Base-by-base conservation (phyloP, 176 grass and related monocot genomes). In the Avena eriantha region DNA sequence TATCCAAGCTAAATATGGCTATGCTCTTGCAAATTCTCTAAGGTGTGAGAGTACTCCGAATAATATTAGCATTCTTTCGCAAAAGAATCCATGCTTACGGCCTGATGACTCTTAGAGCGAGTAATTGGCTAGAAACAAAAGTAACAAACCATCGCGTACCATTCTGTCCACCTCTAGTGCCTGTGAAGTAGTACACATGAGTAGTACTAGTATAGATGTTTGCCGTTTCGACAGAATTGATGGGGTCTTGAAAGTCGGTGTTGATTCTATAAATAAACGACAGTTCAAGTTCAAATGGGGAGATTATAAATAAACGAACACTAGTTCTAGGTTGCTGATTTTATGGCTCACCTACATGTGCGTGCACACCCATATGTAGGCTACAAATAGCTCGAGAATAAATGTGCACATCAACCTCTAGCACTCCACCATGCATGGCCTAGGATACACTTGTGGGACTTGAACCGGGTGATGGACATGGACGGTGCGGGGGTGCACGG, bases 361-460 rank as follows among this genome's bases (percentile, higher is more conserved):
- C 47, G 56, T 76, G 34, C 56, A 69, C 55, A 69, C 26, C 66
- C 29, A 29, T 29, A 29, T 29, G 29, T 76, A 36, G 77, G 13
- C 45, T 50, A 75, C 72, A 75, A 5, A 85, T 81, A 50, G 22
- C 34, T 77, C 19, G 41, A 56, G 65, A 88, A 84, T 84, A 50
- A 88, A 88, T 79, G 67, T 63, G 69, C 56, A 41, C 82, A 76
- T 87, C 74, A 21, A 50, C 22, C 46, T 55, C 6, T 77, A 16
- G 56, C 34, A 41, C 39, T 41, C 39, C 39, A 41, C 39, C 68
- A 74, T 78, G 77, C 68, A 74, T 78, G 77, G 50, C 45, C 73
- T 69, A 69, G 51, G 79, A 92, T 59, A 86, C 36, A 78, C 78
- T 74, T 73, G 31, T 60, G 31, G 19, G 69, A 63, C n/a, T 57